phyloP scores from a whole-genome alignment of 2,329 filamentous ascomycete species.

The Exophiala lecanii-corni region DNA sequence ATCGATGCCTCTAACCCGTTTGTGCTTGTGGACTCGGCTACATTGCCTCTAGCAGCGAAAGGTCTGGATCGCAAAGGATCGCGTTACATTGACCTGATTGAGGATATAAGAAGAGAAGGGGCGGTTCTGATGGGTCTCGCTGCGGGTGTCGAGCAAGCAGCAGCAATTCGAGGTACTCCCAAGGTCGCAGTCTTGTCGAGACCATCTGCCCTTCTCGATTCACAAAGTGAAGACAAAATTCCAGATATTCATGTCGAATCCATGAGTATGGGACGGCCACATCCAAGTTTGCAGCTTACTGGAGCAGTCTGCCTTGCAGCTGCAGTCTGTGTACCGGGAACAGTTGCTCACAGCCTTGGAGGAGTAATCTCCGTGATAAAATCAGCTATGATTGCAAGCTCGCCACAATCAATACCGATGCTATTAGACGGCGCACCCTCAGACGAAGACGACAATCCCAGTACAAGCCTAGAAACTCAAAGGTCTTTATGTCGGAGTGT shows the following conservation, averaged over 20 bases:
- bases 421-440: too few relatives aligned
- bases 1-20: slow-evolving; percentile 61
- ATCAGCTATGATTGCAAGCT: too few relatives aligned
- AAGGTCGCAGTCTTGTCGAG: slow-evolving; percentile 57
- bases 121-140: slow-evolving; percentile 60
- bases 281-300: slow-evolving; percentile 53
- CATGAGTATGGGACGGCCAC: slow-evolving; percentile 52
- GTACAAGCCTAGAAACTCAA: too few relatives aligned
- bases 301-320: slow-evolving; percentile 48
- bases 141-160: slow-evolving; percentile 36
- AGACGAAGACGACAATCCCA: neutral
- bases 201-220: neutral
- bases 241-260: slow-evolving; percentile 40
- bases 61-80: too few relatives aligned
- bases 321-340: slow-evolving; percentile 42
- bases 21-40: slow-evolving; percentile 54
- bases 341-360: slow-evolving; percentile 28
- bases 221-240: neutral
- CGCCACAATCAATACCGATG: too few relatives aligned
- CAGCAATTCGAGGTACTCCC: slow-evolving; percentile 50
- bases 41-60: slow-evolving; percentile 51
- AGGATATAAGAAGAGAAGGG: slow-evolving; percentile 54
- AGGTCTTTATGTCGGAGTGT: too few relatives aligned
- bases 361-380: slow-evolving; percentile 1
- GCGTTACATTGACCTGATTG: slow-evolving; percentile 40